Percentiles rank a stretch among this genome's conserved stretches.
Evolutionary conservation across 2,329 filamentous ascomycete species (phyloP).

Genomic region (Colletotrichum noveboracense): DNA sequence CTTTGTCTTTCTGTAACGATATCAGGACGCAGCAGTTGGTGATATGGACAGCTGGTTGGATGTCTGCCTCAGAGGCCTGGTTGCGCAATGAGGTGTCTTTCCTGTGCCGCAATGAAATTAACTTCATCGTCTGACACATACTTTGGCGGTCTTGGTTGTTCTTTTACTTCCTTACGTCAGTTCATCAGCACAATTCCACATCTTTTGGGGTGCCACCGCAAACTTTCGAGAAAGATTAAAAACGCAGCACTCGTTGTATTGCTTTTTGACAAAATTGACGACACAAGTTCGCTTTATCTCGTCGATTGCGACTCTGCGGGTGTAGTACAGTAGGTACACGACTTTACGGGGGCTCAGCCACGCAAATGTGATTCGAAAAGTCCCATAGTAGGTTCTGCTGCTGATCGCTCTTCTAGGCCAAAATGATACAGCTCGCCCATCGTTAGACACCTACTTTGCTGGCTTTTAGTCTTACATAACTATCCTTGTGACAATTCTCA

Average conservation of each 20-base stretch:
- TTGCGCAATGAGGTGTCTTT: neutral
- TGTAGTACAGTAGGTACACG: neutral
- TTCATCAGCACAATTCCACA: neutral
- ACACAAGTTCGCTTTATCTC: neutral
- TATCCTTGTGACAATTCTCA: neutral
- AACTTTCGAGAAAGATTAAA: neutral
- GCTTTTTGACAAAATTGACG: neutral
- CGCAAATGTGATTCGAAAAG: too few species aligned
- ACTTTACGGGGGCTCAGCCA: too few species aligned
- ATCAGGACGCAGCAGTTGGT: neutral
- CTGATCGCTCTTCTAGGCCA: neutral
- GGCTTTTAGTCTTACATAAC: neutral
- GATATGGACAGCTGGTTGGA: neutral
- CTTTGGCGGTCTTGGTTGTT: neutral
- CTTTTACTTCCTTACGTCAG: neutral
- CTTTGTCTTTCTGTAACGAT: neutral
- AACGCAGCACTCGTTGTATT: neutral
- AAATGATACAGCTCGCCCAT: neutral
- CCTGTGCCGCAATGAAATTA: neutral
- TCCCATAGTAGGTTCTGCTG: neutral
- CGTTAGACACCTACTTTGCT: neutral
- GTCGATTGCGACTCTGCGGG: neutral
- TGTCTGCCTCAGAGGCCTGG: neutral
- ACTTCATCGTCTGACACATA: neutral
- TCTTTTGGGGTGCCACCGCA: neutral